Evolutionary conservation across 176 grass and related monocot genomes (phyloP).

Genomic region (Pharus latifolius): DNA sequence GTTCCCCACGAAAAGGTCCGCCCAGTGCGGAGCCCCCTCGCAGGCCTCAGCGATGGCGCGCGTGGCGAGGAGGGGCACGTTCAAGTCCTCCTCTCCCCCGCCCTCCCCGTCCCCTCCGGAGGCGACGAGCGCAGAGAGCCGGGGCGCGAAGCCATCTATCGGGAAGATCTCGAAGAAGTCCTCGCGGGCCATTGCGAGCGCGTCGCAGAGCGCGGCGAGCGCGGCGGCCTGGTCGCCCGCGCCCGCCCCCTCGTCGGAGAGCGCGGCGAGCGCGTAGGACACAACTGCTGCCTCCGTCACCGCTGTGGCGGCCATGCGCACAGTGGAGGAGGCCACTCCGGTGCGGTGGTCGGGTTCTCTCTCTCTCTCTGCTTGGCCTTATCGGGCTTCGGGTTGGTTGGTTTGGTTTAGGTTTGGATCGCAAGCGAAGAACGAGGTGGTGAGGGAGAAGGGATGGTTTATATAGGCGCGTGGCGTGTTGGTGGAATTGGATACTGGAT

Average conservation of each 20-base stretch:
- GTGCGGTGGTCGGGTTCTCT: no score
- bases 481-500: no score
- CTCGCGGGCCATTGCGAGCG: not conserved
- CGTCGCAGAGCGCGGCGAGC: slow-evolving; percentile 19
- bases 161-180: not conserved
- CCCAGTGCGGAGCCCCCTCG: slow-evolving; percentile 16
- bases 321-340: no score
- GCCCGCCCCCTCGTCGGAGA: not conserved
- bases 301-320: not conserved
- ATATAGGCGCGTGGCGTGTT: no score
- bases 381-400: no score
- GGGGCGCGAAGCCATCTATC: not conserved
- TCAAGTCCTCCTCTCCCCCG: no score
- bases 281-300: not conserved
- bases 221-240: not conserved
- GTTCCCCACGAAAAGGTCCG: not conserved
- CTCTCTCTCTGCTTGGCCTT: no score
- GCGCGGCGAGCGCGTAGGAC: not conserved
- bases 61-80: slow-evolving; percentile 33
- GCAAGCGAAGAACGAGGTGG: no score
- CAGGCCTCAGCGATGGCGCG: slow-evolving; percentile 27
- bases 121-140: slow-evolving; percentile 9
- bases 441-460: no score
- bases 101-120: not conserved
- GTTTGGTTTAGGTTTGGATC: no score